Conservation (phyloP, 2,329 filamentous ascomycete species). For the Elsinoe batatas region DNA sequence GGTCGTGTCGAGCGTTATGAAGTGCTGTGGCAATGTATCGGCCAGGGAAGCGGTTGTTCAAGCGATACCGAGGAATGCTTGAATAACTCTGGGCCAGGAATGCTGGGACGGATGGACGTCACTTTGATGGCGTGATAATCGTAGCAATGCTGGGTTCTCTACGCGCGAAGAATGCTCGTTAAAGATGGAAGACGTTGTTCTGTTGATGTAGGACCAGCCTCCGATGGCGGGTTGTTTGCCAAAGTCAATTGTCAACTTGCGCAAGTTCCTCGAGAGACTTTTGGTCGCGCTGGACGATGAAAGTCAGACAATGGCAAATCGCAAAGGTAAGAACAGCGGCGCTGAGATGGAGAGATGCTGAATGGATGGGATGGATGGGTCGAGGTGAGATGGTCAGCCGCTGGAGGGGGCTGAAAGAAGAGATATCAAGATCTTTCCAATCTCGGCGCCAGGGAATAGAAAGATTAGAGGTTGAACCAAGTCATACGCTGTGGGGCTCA, state of each 20-base stretch:
- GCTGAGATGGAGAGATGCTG: background rate
- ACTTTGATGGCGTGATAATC: background rate
- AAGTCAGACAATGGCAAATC: background rate
- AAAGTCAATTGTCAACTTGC: background rate
- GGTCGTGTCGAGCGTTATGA: too few species aligned
- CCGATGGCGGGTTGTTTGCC: background rate
- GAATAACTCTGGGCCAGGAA: background rate
- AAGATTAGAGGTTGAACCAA: background rate
- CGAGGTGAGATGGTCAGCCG: background rate
- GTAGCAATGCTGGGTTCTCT: background rate
- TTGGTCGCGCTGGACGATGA: background rate
- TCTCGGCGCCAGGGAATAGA: conserved; percentile 1
- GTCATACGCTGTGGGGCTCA: background rate
- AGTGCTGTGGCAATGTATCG: background rate
- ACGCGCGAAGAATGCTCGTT: background rate
- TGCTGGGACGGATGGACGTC: background rate
- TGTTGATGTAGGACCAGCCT: conserved; percentile 1
- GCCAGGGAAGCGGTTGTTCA: background rate
- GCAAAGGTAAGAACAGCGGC: background rate
- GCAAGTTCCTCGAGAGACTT: conserved; percentile 7
- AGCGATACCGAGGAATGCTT: conserved; percentile 6
- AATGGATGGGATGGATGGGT: background rate
- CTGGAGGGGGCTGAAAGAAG: background rate
- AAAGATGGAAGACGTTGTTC: background rate
- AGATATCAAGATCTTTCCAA: background rate